Evolutionary conservation across 768 basidiomycete genomes (phyloP).

Genomic region (Termitomyces sp.): DNA sequence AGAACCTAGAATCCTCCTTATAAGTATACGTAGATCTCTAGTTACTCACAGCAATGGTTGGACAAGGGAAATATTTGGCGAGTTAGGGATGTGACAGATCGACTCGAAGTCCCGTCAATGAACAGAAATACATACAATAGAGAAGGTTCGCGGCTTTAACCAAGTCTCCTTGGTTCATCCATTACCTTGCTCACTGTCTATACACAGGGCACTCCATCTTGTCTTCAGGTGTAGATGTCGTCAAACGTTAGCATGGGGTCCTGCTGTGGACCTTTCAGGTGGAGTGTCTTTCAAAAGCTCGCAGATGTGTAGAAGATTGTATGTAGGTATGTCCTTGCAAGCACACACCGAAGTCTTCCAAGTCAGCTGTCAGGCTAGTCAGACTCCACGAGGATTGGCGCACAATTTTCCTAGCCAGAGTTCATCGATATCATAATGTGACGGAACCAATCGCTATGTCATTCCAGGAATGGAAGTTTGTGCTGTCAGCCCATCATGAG

Average conservation of each 20-base stretch:
- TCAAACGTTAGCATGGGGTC: neutral
- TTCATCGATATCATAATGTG: neutral
- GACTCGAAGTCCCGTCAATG: neutral
- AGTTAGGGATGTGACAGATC: neutral
- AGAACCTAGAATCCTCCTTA: too few species aligned
- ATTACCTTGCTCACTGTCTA: neutral
- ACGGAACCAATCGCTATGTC: neutral
- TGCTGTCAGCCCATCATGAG: neutral
- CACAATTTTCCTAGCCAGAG: neutral
- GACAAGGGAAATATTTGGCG: neutral
- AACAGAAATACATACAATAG: neutral
- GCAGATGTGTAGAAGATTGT: neutral
- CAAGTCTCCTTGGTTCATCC: neutral
- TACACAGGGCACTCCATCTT: neutral
- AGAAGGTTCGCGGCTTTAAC: neutral
- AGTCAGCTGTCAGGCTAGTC: neutral
- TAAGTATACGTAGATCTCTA: too few species aligned
- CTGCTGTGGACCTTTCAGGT: neutral
- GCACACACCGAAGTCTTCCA: neutral
- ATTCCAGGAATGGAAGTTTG: neutral
- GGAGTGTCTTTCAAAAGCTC: too few species aligned
- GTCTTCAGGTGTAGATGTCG: neutral
- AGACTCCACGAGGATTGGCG: too few species aligned
- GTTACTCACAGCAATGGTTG: neutral
- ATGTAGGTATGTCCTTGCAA: neutral